phyloP scores from a whole-genome alignment of 495 filamentous ascomycete species.

The Thermochaetoides thermophila region DNA sequence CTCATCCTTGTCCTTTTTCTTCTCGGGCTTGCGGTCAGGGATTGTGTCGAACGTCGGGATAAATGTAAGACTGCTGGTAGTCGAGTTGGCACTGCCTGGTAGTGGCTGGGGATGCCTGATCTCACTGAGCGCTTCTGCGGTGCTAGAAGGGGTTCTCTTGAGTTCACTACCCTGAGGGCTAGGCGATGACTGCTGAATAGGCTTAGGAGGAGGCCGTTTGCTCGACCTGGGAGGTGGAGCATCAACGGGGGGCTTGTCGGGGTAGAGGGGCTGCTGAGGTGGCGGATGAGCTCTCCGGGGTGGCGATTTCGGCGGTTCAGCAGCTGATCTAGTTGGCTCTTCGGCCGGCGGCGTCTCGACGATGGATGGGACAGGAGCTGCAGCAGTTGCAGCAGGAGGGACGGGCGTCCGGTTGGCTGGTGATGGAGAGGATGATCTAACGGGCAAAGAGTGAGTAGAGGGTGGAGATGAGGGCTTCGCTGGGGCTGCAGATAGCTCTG shows the following conservation, averaged over 20 bases:
- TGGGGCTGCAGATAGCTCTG: slow-evolving; percentile 9
- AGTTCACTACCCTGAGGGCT: slow-evolving; percentile 3
- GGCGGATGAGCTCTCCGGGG: slow-evolving; percentile 17
- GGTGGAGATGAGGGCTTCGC: slow-evolving; percentile 10
- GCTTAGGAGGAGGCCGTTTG: slow-evolving; percentile 28
- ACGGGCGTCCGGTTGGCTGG: slow-evolving; percentile 3
- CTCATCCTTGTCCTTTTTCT: slow-evolving; percentile 42
- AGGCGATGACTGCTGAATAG: slow-evolving; percentile 11
- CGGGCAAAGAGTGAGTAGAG: slow-evolving; percentile 9
- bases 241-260: slow-evolving; percentile 18
- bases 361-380: slow-evolving; percentile 45
- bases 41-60: slow-evolving; percentile 58
- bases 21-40: slow-evolving; percentile 54
- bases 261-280: too few relatives aligned
- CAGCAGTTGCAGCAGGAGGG: neutral
- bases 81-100: slow-evolving; percentile 48
- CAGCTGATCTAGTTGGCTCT: slow-evolving; percentile 23
- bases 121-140: slow-evolving; percentile 36
- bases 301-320: slow-evolving; percentile 36
- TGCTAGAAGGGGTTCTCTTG: slow-evolving; percentile 8
- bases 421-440: slow-evolving; percentile 13
- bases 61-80: slow-evolving; percentile 68
- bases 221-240: slow-evolving; percentile 32
- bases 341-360: slow-evolving; percentile 49
- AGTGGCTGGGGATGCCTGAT: slow-evolving; percentile 50